Percentiles rank a stretch among this genome's conserved stretches.
Evolutionary conservation across 139 green algal genomes (phyloP).

Genomic region (Coccomyxa sp.): DNA sequence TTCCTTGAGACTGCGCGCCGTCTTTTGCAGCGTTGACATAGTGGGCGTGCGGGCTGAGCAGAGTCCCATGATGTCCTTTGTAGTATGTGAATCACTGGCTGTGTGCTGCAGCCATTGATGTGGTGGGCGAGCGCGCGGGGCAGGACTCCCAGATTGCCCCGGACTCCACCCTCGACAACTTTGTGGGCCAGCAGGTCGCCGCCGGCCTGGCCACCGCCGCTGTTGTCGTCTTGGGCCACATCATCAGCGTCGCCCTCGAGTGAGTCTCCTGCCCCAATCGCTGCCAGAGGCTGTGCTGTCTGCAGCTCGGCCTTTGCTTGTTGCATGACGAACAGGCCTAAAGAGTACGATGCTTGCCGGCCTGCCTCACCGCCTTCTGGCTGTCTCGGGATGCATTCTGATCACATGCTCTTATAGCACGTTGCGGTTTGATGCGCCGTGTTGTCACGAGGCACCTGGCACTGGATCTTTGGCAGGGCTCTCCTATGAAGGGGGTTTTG

Average conservation of each 20-base stretch:
- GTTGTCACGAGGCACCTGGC: too few species aligned
- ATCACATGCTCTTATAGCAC: too few species aligned
- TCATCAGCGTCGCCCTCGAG: neutral
- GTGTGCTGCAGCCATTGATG: neutral
- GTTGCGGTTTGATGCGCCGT: too few species aligned
- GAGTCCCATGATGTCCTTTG: neutral
- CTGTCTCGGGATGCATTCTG: too few species aligned
- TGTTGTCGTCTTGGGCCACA: neutral
- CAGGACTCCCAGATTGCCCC: conserved; percentile 1
- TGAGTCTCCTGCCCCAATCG: neutral
- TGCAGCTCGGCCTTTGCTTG: neutral
- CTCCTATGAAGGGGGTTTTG: too few species aligned
- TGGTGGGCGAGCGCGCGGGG: neutral
- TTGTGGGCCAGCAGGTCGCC: neutral
- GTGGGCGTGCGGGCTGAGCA: neutral
- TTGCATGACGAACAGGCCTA: too few species aligned
- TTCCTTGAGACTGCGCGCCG: too few species aligned
- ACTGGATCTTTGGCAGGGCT: too few species aligned
- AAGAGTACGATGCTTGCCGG: too few species aligned
- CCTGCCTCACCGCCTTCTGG: too few species aligned
- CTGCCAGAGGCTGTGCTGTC: neutral
- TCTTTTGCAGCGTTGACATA: neutral
- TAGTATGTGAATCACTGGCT: neutral
- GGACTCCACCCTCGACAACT: neutral
- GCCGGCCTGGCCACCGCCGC: neutral